phyloP scores from a whole-genome alignment of 1,139 yeast species.

The Hemisphaericaspora lyxosophila region DNA sequence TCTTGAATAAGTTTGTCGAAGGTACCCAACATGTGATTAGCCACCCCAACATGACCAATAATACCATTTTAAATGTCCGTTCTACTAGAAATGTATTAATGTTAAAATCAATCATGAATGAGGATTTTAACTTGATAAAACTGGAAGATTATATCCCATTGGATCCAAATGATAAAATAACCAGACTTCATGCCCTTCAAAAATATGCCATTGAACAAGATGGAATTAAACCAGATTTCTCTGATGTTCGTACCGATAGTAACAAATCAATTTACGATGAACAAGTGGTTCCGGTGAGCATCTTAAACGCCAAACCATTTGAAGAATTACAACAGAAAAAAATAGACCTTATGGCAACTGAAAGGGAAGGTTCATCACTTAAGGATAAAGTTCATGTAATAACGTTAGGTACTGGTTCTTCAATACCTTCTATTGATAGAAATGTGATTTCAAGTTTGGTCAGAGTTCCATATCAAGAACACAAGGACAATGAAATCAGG shows the following conservation, averaged over 20 bases:
- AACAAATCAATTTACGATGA: conserved; percentile 48
- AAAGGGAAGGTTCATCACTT: conserved; percentile 18
- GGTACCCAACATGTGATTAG: conserved; percentile 64
- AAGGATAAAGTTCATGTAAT: conserved; percentile 65
- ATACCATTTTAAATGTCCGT: conserved; percentile 58
- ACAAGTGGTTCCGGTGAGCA: conserved; percentile 34
- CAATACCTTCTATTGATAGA: conserved; percentile 80
- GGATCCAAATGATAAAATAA: conserved; percentile 13
- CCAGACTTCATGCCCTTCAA: conserved; percentile 35
- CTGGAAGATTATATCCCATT: conserved; percentile 22
- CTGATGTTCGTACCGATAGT: conserved; percentile 20
- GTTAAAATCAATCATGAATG: conserved; percentile 55
- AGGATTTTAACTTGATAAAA: conserved; percentile 53
- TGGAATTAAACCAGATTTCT: conserved; percentile 23
- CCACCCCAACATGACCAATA: conserved; percentile 62
- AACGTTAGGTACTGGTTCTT: conserved; percentile 92
- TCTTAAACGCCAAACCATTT: conserved; percentile 6
- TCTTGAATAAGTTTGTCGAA: conserved; percentile 50
- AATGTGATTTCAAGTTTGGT: conserved; percentile 81
- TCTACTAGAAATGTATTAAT: conserved; percentile 56
- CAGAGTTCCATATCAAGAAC: conserved; percentile 54
- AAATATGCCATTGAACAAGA: conserved; percentile 26
- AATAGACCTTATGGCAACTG: conserved; percentile 14
- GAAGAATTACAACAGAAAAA: conserved; percentile 6
- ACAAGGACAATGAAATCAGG: conserved; percentile 23